phyloP scores from a whole-genome alignment of 140 eudicot species.

The Anethum foeniculum region DNA sequence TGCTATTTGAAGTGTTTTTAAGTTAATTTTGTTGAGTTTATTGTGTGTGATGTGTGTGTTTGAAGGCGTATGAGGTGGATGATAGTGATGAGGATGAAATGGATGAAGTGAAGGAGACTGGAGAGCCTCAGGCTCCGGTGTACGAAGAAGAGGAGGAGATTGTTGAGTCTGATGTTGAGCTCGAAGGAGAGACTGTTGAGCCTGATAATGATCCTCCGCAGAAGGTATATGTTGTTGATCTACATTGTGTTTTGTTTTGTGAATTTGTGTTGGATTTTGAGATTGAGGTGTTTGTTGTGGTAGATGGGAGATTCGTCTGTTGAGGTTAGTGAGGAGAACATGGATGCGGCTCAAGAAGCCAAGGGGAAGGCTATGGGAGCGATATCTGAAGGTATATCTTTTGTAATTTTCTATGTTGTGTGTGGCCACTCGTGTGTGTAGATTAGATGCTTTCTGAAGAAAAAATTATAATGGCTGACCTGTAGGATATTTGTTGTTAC shows the following conservation, averaged over 20 bases:
- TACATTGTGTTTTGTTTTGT: not conserved
- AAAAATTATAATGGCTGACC: not conserved
- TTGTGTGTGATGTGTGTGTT: slow-evolving; percentile 9
- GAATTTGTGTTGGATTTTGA: not conserved
- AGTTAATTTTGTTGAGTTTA: not conserved
- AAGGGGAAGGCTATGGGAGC: slow-evolving; percentile 89
- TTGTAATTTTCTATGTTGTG: not conserved
- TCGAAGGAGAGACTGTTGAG: slow-evolving; percentile 83
- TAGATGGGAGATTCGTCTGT: slow-evolving; percentile 93
- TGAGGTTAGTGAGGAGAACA: slow-evolving; percentile 84
- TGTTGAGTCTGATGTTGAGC: slow-evolving; percentile 84
- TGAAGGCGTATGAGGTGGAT: slow-evolving; percentile 67
- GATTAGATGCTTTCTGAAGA: not conserved
- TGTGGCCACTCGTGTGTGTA: not conserved
- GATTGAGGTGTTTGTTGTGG: not conserved
- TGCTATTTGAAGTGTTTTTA: too few relatives aligned
- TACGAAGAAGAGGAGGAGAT: slow-evolving; percentile 86
- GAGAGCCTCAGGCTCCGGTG: slow-evolving; percentile 6
- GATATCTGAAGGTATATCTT: slow-evolving; percentile 67
- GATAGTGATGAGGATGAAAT: slow-evolving; percentile 67
- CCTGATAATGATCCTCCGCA: slow-evolving; percentile 95
- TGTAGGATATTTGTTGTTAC: not conserved
- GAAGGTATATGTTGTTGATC: slow-evolving; percentile 44
- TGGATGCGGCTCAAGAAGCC: slow-evolving; percentile 93
- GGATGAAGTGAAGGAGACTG: slow-evolving; percentile 31